These are phyloP conservation scores for Alternaria alternata DNA, from an alignment of 2,329 filamentous ascomycete genomes.

Conservation along the genomic window DNA sequence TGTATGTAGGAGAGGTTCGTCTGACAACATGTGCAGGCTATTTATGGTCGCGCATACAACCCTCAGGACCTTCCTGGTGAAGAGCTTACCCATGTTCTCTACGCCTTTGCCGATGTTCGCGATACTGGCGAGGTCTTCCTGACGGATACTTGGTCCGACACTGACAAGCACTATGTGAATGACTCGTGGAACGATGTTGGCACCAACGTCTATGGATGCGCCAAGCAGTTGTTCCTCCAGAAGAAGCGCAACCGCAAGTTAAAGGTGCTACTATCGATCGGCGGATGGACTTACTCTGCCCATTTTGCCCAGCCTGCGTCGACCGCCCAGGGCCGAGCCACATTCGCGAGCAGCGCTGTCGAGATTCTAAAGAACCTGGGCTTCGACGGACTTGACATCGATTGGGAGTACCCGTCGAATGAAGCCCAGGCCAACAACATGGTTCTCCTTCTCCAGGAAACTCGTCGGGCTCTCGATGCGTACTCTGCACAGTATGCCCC, in stretches of 20 bases:
- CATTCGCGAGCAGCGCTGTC: constrained; percentile 47
- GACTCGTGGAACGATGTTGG: constrained; percentile 53
- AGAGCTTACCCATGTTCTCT: constrained; percentile 49
- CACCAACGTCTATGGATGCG: constrained; percentile 50
- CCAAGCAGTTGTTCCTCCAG: constrained; percentile 48
- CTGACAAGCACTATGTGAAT: constrained; percentile 48
- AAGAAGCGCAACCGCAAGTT: constrained; percentile 50
- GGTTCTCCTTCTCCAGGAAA: constrained; percentile 43
- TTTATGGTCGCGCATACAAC: constrained; percentile 49
- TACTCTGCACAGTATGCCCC: constrained; percentile 53
- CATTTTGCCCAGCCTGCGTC: constrained; percentile 47
- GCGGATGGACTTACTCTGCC: constrained; percentile 51
- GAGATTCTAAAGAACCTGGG: constrained; percentile 44
- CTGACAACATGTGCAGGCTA: constrained; percentile 37
- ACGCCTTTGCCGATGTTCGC: constrained; percentile 50
- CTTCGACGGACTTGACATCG: constrained; percentile 50
- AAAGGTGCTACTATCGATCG: constrained; percentile 50
- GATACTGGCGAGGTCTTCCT: constrained; percentile 50
- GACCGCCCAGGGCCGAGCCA: constrained; percentile 39
- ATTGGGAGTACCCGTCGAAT: constrained; percentile 49
- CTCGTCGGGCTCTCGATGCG: constrained; percentile 48
- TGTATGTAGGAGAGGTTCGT: not conserved
- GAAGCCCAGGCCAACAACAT: constrained; percentile 44
- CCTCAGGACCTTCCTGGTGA: constrained; percentile 46
- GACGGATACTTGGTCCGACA: constrained; percentile 49